These are phyloP conservation scores for Tricholoma saponaceum DNA, from an alignment of 768 basidiomycete species.

Conservation along the genomic window DNA sequence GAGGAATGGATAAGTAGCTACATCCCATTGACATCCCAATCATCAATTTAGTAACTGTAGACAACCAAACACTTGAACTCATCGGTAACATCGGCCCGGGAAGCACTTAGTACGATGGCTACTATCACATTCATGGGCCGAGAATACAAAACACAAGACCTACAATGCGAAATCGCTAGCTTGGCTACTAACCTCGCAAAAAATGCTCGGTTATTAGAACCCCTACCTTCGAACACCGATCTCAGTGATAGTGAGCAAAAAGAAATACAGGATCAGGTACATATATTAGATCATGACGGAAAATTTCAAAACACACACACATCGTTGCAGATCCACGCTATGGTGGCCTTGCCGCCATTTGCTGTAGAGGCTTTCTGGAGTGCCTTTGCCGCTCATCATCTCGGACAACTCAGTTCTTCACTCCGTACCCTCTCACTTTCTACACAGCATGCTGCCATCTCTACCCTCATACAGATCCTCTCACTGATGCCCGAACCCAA, in stretches of 20 bases:
- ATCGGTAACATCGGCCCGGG: too few relatives aligned
- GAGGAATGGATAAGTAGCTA: too few relatives aligned
- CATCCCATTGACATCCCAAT: too few relatives aligned
- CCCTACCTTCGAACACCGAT: background rate
- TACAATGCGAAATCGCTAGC: background rate
- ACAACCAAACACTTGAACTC: too few relatives aligned
- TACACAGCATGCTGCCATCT: background rate
- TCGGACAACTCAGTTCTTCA: background rate
- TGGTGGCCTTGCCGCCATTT: background rate
- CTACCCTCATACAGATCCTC: background rate
- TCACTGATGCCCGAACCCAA: background rate
- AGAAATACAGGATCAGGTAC: background rate
- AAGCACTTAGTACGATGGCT: background rate
- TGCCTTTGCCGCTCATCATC: background rate
- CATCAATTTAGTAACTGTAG: too few relatives aligned
- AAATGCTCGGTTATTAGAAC: background rate
- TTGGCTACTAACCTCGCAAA: background rate
- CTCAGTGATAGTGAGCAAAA: background rate
- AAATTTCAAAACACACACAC: too few relatives aligned
- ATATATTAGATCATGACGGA: too few relatives aligned
- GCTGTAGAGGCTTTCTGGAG: background rate
- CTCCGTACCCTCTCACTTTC: background rate
- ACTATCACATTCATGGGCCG: background rate
- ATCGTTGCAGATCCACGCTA: background rate
- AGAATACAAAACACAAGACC: background rate